Conservation (phyloP, 1,284 basidiomycete species). For the Malassezia equina region DNA sequence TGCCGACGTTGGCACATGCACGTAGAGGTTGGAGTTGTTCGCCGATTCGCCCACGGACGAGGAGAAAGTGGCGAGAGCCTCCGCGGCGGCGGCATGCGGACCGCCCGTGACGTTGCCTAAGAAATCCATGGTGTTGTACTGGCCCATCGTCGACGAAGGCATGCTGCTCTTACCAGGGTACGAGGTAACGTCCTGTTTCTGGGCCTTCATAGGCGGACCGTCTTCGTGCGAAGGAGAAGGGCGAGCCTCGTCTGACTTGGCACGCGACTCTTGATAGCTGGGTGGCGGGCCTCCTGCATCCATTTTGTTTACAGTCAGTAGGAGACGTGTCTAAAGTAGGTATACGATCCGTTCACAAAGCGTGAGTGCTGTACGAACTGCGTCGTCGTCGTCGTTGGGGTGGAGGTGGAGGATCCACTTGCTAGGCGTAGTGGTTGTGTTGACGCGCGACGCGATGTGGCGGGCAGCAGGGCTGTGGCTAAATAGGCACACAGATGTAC, state of each 20-base stretch:
- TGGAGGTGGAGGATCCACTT: constrained; percentile 13
- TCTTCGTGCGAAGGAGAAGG: background rate
- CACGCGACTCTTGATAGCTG: constrained; percentile 7
- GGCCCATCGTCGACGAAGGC: background rate
- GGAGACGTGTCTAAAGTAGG: background rate
- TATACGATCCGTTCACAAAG: background rate
- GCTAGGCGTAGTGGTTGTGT: constrained; percentile 4
- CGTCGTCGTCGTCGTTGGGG: constrained; percentile 3
- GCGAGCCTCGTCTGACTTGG: constrained; percentile 3
- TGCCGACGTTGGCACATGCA: constrained; percentile 1
- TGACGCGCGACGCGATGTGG: background rate
- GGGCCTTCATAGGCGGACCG: constrained; percentile 7
- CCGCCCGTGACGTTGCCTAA: constrained; percentile 17
- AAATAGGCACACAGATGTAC: background rate
- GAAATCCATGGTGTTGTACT: constrained; percentile 18
- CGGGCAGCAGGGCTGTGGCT: background rate
- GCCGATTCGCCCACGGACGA: constrained; percentile 9
- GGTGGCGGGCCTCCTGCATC: constrained; percentile 5
- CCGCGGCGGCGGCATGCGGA: constrained; percentile 16
- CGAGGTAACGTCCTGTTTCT: constrained; percentile 7
- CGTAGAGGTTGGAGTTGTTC: constrained; percentile 5
- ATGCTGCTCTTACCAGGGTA: constrained; percentile 6
- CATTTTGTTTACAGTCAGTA: background rate
- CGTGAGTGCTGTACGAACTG: background rate
- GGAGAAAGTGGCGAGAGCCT: constrained; percentile 16